Evolutionary conservation across 345 rosid species (phyloP).

Genomic region (Brassica nigra): DNA sequence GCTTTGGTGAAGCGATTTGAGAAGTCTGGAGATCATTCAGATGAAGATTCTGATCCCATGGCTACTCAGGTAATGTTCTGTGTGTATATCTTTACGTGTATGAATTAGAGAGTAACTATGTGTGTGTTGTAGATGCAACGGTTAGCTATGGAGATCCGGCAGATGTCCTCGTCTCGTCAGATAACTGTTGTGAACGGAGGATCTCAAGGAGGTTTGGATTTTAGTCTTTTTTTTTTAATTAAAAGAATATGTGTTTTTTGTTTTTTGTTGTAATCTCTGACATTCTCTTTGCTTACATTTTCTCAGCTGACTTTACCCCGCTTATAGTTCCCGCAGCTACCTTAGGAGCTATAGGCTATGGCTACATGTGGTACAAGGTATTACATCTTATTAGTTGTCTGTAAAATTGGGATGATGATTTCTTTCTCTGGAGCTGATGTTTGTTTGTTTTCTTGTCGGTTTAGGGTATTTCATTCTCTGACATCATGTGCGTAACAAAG

Average conservation of each 20-base stretch:
- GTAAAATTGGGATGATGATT: neutral
- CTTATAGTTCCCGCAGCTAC: slow-evolving; percentile 78
- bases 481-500: slow-evolving; percentile 93
- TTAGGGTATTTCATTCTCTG: slow-evolving; percentile 84
- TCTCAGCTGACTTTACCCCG: slow-evolving; percentile 59
- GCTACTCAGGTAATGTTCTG: neutral
- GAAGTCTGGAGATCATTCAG: slow-evolving; percentile 56
- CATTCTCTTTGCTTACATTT: neutral
- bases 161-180: slow-evolving; percentile 61
- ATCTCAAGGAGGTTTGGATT: slow-evolving; percentile 48
- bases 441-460: slow-evolving; percentile 4
- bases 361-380: slow-evolving; percentile 99
- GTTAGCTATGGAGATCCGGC: slow-evolving; percentile 69
- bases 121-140: slow-evolving; percentile 55
- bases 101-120: neutral
- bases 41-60: slow-evolving; percentile 55
- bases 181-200: slow-evolving; percentile 86
- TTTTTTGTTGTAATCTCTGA: neutral
- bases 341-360: slow-evolving; percentile 89
- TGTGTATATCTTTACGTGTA: neutral
- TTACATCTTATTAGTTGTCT: neutral
- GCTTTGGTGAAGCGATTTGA: slow-evolving; percentile 58
- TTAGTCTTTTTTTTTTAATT: neutral
- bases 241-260: neutral
- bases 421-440: slow-evolving; percentile 12